A percentile compares a stretch with the other conserved stretches of the same genome.
Evolutionary conservation across 2,329 filamentous ascomycete species (phyloP).

Genomic region (Camillea tinctor): DNA sequence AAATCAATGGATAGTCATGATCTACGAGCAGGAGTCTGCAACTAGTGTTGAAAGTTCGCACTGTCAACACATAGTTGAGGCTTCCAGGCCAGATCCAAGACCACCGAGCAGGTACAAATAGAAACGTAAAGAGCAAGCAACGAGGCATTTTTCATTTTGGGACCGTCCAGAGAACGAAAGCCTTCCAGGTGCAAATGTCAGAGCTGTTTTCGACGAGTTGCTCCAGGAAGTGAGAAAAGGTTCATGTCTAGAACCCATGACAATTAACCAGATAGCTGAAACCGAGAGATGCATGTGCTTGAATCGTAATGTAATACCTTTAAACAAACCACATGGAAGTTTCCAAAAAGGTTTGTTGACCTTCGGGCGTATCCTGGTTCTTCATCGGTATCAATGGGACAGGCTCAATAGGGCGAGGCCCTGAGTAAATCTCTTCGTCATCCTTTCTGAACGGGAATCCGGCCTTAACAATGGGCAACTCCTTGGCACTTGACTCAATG

Average conservation of each 20-base stretch:
- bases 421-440: conserved; percentile 19
- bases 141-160: background rate
- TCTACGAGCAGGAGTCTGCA: background rate
- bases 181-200: background rate
- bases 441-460: conserved; percentile 31
- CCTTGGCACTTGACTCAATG: conserved; percentile 43
- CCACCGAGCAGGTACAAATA: background rate
- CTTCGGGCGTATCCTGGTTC: conserved; percentile 8
- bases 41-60: background rate
- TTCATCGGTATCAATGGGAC: conserved; percentile 32
- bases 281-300: conserved; percentile 12
- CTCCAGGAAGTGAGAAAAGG: background rate
- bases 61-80: background rate
- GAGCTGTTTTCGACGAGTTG: background rate
- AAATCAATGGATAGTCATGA: background rate
- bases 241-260: background rate
- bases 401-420: conserved; percentile 12
- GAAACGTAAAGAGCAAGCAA: background rate
- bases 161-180: background rate
- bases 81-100: background rate
- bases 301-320: background rate
- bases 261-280: conserved; percentile 19
- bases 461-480: conserved; percentile 43
- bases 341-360: conserved; percentile 31
- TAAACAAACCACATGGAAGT: conserved; percentile 47